Conservation (phyloP, 2,329 filamentous ascomycete species). For the Coniochaeta pulveracea region DNA sequence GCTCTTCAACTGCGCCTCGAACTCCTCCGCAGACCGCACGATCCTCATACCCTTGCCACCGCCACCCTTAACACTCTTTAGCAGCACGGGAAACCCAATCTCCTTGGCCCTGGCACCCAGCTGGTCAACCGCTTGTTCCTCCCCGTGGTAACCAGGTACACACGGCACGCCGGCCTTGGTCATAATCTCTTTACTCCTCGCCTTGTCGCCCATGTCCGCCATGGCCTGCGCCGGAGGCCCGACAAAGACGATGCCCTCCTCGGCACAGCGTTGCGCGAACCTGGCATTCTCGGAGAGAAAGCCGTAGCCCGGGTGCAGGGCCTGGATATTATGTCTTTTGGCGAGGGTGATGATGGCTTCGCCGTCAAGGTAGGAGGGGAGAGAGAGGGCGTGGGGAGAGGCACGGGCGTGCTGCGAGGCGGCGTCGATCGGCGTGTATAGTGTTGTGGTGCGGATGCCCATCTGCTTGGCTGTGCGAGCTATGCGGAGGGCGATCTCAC, state of each 20-base stretch:
- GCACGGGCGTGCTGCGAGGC: slow-evolving; percentile 78
- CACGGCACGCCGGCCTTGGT: slow-evolving; percentile 87
- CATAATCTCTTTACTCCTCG: slow-evolving; percentile 93
- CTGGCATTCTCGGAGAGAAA: slow-evolving; percentile 89
- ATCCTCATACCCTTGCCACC: slow-evolving; percentile 81
- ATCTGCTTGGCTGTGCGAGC: slow-evolving; percentile 77
- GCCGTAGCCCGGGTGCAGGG: slow-evolving; percentile 92
- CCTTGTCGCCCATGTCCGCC: slow-evolving; percentile 89
- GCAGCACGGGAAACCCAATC: slow-evolving; percentile 56
- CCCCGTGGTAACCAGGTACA: slow-evolving; percentile 89
- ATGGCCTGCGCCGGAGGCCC: slow-evolving; percentile 77
- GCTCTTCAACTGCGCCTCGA: slow-evolving; percentile 56
- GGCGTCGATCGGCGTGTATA: slow-evolving; percentile 90
- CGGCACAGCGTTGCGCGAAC: slow-evolving; percentile 79
- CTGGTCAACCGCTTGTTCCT: slow-evolving; percentile 58
- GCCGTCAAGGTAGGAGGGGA: slow-evolving; percentile 86
- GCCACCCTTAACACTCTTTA: slow-evolving; percentile 72
- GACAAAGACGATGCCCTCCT: slow-evolving; percentile 88
- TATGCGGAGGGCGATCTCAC: slow-evolving; percentile 92
- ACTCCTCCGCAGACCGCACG: slow-evolving; percentile 56
- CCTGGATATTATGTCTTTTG: slow-evolving; percentile 75
- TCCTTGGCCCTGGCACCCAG: slow-evolving; percentile 60
- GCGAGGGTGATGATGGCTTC: slow-evolving; percentile 85
- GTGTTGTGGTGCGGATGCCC: slow-evolving; percentile 84
- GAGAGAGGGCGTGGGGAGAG: slow-evolving; percentile 71